Conservation (phyloP, 495 filamentous ascomycete genomes). For the Lineolata rhizophorae region DNA sequence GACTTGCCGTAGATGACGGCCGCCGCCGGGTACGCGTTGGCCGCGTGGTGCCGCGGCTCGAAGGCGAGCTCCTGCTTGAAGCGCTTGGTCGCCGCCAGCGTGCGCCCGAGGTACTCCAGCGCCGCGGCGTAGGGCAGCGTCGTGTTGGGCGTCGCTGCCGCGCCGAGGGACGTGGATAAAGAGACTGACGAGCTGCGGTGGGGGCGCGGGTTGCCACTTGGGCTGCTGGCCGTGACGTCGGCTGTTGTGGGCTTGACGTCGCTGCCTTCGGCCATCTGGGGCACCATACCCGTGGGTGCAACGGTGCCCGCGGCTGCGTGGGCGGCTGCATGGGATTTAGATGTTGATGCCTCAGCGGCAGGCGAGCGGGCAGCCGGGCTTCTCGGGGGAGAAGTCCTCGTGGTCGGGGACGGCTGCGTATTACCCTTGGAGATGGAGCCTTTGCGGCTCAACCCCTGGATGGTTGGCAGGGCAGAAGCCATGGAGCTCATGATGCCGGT, state of each 20-base stretch:
- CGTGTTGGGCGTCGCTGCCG: slow-evolving; percentile 19
- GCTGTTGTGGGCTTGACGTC: too few species aligned
- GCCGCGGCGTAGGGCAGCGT: slow-evolving; percentile 29
- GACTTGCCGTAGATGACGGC: slow-evolving; percentile 78
- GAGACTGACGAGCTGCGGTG: slow-evolving; percentile 16
- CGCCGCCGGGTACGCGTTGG: slow-evolving; percentile 59
- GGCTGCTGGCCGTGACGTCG: not conserved
- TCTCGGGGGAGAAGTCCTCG: not conserved
- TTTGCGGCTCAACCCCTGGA: slow-evolving; percentile 11
- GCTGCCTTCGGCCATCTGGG: too few species aligned
- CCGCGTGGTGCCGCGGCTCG: slow-evolving; percentile 29
- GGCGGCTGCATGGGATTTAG: too few species aligned
- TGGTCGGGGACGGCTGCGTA: too few species aligned
- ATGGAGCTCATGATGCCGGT: slow-evolving; percentile 25
- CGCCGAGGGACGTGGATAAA: too few species aligned
- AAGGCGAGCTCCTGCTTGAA: slow-evolving; percentile 58
- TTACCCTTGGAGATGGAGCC: slow-evolving; percentile 6
- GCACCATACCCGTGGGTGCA: slow-evolving; percentile 1
- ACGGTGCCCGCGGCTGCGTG: not conserved
- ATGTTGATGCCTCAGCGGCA: slow-evolving; percentile 7
- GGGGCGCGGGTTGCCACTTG: not conserved
- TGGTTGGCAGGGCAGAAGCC: slow-evolving; percentile 11
- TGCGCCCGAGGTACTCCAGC: slow-evolving; percentile 53
- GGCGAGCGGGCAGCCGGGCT: slow-evolving; percentile 1
- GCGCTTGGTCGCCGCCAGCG: slow-evolving; percentile 39